Evolutionary conservation across 371 early-diverging fungal species (phyloP).

Genomic region (Saksenaea oblongispora): DNA sequence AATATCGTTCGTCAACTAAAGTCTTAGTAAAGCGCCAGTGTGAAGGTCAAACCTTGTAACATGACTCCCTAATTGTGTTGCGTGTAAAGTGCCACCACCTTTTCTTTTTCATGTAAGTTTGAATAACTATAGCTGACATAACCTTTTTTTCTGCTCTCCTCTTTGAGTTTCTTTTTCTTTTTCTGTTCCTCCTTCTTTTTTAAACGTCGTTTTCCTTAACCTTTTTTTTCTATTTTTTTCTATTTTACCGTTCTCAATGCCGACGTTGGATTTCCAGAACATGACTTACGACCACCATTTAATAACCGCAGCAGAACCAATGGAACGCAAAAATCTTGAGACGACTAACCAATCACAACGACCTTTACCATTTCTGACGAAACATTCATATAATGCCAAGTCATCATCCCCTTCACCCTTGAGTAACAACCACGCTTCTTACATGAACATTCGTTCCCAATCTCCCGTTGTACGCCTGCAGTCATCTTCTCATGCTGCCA

Average conservation of each 20-base stretch:
- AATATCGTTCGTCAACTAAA: too few relatives aligned
- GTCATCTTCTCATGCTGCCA: neutral
- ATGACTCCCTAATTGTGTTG: too few relatives aligned
- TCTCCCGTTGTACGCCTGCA: neutral
- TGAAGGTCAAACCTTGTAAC: too few relatives aligned
- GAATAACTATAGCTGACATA: neutral
- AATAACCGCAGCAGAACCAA: neutral
- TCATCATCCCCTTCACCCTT: neutral
- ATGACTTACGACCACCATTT: neutral
- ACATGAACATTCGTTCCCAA: neutral
- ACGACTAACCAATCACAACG: neutral
- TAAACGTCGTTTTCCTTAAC: neutral
- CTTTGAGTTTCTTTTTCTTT: neutral
- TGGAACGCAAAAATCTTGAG: neutral
- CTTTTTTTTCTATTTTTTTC: neutral
- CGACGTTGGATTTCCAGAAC: slow-evolving; percentile 1
- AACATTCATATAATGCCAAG: neutral
- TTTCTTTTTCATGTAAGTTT: neutral
- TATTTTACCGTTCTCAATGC: neutral
- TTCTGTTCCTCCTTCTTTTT: neutral
- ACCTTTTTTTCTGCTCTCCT: neutral
- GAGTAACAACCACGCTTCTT: neutral
- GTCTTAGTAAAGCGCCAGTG: too few relatives aligned
- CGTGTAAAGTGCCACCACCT: too few relatives aligned
- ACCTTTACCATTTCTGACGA: neutral